Evolutionary conservation across 768 basidiomycete species (phyloP), one percentile per base, ranked within the genome.

Genomic region (Tricholoma matsutake): DNA sequence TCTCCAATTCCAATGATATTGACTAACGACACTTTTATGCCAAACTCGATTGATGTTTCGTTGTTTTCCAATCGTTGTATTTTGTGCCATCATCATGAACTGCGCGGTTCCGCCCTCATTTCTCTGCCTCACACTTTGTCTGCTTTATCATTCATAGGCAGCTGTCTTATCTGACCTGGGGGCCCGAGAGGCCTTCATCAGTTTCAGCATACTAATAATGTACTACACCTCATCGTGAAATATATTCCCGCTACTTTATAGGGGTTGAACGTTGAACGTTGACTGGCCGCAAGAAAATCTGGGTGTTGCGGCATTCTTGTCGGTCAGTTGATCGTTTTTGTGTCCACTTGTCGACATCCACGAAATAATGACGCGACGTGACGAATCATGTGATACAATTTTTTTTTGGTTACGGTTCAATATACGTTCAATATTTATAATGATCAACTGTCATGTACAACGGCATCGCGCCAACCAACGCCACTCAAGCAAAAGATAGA

Each of bases 401-500:
- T n/a, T n/a, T n/a, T n/a, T n/a, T n/a, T n/a, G 13, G 10, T 1
- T 4, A 11, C 10, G 35, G 4, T 25, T 25, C 35, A 11, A 4
- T 11, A 9, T 11, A 35, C 7, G 6, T 9, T 6, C 35, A 11
- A 32, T 4, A 8, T 32, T 32, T 8, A 32, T 7, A 10, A 1
- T 32, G 32, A 7, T 32, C 37, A 14, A 37, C 49, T 6, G 14
- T 8, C 8, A 9, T 11, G 51, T 14, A 53, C 51, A 53, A 32
- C 14, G 29, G 29, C 31, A 53, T 53, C 18, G 70, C 72, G n/a
- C 80, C 83, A 10, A 83, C 82, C 9, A 86, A 81, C 67, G 88
- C 89, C 3, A 87, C 87, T 0, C 88, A 89, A 63, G 84, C 88
- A 35, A 95, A 94, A 74, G 87, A 92, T 65, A 76, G 91, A 58